Conservation (phyloP, 345 rosid genomes). For the Triadica sebifera region DNA sequence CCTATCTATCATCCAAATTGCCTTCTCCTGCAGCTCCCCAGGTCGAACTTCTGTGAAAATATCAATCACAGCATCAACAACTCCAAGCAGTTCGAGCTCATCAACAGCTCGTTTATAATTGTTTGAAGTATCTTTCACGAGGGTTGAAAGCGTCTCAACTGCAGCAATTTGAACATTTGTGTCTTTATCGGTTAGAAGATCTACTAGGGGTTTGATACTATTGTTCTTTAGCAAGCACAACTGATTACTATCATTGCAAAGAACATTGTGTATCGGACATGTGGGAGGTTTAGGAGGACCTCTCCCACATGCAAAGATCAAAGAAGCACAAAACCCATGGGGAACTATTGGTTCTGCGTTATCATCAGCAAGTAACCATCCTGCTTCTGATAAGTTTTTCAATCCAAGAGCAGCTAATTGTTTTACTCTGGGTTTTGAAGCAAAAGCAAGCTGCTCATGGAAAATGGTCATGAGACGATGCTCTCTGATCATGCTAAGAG, state of each 20-base stretch:
- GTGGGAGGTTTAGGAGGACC: slow-evolving; percentile 24
- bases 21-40: slow-evolving; percentile 39
- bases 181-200: slow-evolving; percentile 30
- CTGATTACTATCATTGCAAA: slow-evolving; percentile 30
- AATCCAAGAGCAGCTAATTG: slow-evolving; percentile 40
- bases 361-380: slow-evolving; percentile 20
- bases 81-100: slow-evolving; percentile 34
- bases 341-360: slow-evolving; percentile 28
- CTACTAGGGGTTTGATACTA: slow-evolving; percentile 37
- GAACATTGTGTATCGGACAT: slow-evolving; percentile 37
- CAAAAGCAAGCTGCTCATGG: slow-evolving; percentile 26
- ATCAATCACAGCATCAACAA: slow-evolving; percentile 21
- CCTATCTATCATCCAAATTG: slow-evolving; percentile 41
- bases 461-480: slow-evolving; percentile 34
- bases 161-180: slow-evolving; percentile 39
- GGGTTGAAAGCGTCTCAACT: slow-evolving; percentile 42
- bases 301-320: slow-evolving; percentile 30
- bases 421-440: slow-evolving; percentile 34
- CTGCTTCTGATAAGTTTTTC: slow-evolving; percentile 40
- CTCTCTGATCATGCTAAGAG: slow-evolving; percentile 26
- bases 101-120: slow-evolving; percentile 26
- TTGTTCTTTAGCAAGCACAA: slow-evolving; percentile 37
- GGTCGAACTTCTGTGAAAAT: slow-evolving; percentile 37
- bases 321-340: slow-evolving; percentile 26
- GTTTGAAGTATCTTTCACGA: slow-evolving; percentile 25